phyloP scores from a whole-genome alignment of 768 basidiomycete genomes.

The Amanita fuliginea region DNA sequence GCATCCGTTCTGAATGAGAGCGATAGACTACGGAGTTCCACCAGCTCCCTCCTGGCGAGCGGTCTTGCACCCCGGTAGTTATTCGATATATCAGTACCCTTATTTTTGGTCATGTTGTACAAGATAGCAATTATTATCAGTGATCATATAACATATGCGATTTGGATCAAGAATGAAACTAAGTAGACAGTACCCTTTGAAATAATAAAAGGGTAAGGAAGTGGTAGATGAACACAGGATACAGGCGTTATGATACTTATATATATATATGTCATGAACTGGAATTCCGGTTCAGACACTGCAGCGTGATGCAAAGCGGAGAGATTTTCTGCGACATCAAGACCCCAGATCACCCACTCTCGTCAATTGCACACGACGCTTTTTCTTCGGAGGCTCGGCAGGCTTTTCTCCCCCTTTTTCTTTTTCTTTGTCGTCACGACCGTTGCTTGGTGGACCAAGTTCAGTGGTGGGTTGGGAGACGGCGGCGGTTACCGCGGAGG shows the following conservation, averaged over 20 bases:
- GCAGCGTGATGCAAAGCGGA: no score
- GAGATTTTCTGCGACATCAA: neutral
- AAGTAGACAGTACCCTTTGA: neutral
- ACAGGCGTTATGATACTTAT: slow-evolving; percentile 2
- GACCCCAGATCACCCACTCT: slow-evolving; percentile 7
- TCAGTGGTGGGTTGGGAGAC: slow-evolving; percentile 11
- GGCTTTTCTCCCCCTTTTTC: slow-evolving; percentile 1
- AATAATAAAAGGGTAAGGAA: neutral
- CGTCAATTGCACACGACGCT: slow-evolving; percentile 6
- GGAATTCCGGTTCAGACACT: no score
- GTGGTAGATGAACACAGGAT: neutral
- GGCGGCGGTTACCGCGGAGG: slow-evolving; percentile 4
- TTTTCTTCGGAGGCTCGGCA: slow-evolving; percentile 7
- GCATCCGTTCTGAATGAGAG: slow-evolving; percentile 13
- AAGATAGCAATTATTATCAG: neutral
- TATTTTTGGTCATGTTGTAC: slow-evolving; percentile 4
- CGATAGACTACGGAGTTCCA: slow-evolving; percentile 24
- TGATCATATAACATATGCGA: neutral
- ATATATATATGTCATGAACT: neutral
- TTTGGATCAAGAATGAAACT: neutral
- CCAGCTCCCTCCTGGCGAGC: slow-evolving; percentile 24
- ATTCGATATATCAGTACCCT: neutral
- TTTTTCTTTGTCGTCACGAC: slow-evolving; percentile 3
- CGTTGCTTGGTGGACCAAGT: neutral
- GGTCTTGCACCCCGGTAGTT: slow-evolving; percentile 14